These are phyloP conservation scores for Viridothelium virens DNA, from an alignment of 495 filamentous ascomycete species.

Conservation along the genomic window DNA sequence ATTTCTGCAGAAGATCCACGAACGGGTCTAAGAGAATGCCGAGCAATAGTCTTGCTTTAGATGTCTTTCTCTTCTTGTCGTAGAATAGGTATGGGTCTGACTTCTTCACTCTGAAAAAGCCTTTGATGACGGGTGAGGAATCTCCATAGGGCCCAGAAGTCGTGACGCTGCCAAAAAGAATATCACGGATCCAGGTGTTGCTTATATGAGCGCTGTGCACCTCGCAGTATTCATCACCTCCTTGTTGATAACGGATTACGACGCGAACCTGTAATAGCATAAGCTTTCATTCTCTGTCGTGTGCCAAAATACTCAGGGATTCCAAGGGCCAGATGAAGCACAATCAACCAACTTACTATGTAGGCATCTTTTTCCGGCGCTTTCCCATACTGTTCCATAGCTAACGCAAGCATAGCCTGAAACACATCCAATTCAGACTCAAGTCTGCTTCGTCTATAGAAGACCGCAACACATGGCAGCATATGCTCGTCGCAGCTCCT, in stretches of 20 bases:
- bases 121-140: background rate
- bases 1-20: background rate
- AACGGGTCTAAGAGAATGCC: conserved; percentile 1
- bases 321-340: too few species aligned
- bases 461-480: background rate
- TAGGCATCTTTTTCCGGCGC: background rate
- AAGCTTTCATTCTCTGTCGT: background rate
- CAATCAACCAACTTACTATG: background rate
- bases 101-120: background rate
- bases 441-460: background rate
- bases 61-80: background rate
- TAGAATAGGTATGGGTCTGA: background rate
- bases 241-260: background rate
- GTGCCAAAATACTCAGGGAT: too few species aligned
- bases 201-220: background rate
- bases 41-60: background rate
- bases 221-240: background rate
- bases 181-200: background rate
- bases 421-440: background rate
- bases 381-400: background rate
- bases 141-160: too few species aligned
- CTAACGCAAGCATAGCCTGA: background rate
- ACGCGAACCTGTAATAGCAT: background rate
- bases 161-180: background rate
- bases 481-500: background rate